Base-by-base conservation (phyloP, 768 basidiomycete genomes). In the Boletus edulis region DNA sequence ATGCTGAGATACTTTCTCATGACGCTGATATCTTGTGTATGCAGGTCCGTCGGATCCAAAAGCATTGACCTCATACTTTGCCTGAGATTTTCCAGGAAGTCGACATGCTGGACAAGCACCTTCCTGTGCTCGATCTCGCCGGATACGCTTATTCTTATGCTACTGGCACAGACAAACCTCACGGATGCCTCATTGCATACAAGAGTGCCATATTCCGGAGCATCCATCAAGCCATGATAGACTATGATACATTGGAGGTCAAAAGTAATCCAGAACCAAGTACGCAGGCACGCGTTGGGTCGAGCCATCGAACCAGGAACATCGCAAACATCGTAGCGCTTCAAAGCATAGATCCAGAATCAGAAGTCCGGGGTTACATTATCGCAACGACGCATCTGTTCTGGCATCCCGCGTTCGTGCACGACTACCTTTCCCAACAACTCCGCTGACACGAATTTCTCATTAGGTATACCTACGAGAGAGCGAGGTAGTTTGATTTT, bases 371-470 rank as follows among this genome's bases (percentile, higher is more conserved):
- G 38, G 91, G 94, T 5, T 69, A 92, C 34, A 73, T 96, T 39
- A 73, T 95, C 14, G 91, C 84, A 3, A 97, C 95, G 1, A 94
- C 94, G 0, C 95, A 98, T 74, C 75, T 96, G 22, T 98, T 97
- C 70, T 98, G 95, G 95, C 94, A 96, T 72, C 94, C 94, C 6
- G 81, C 79, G 85, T 93, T 71, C 54, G 81, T 74, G 29, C 20
- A 35, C 31, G 4, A 50, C 35, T 9, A 29, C 10, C 9, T 37
- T 51, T n/a, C 24, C 41, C 20, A 12, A 50, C 20, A 32, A 9
- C 24, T n/a, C 29, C 8, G 12, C 46, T 62, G 27, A 63, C n/a
- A 15, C 31, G 24, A 18, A 17, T 46, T 45, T 14, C 3, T 35
- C 22, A 46, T 27, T 37, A 62, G 58, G 49, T 63, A 89, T 66